Evolutionary conservation across 129 eudicot genomes (phyloP), one percentile per base, ranked within the genome.

Genomic region (Escallonia rubra): DNA sequence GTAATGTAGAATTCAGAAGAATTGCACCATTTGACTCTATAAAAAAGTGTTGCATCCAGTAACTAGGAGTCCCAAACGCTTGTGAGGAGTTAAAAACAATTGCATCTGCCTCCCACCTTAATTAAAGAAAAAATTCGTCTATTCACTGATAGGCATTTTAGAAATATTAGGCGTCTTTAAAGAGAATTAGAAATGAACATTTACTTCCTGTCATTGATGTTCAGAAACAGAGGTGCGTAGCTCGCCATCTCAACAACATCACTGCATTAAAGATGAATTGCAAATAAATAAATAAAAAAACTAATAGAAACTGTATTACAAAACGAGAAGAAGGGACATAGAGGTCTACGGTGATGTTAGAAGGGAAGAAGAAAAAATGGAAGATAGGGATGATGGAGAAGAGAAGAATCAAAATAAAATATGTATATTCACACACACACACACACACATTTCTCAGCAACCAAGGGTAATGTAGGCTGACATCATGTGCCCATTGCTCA

Each of bases 41-140:
- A 74, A 92, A 92, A 66, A 86, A 80, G 52, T 79, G 89, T 71
- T 92, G 96, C 96, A 92, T 88, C 95, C 95, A 92, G 72, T 92
- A 92, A 77, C 91, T 86, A 63, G 98, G 98, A 64, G 98, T 88
- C 48, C 96, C 96, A 48, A 86, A 92, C 0, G 70, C 65, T 68
- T 76, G 81, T 13, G 87, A 84, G 45, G 98, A 88, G 76, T 86
- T 79, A 71, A 86, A 92, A 5, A 88, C 95, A 5, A 92, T 88
- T 60, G 98, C 98, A 78, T 92, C 95, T 3, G 96, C 87, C 56
- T 75, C 84, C 89, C 87, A 92, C 77, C 97, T 91, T 67, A 51
- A 75, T 6, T 10, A 3, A 61, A 49, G 15, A 41, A 74, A 41
- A 44, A 66, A 10, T n/a, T 50, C 10, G 9, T 11, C 10, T 3